Evolutionary conservation across 257 asterid species (phyloP), one percentile per base, ranked within the genome.

Genomic region (Cruciata laevipes): DNA sequence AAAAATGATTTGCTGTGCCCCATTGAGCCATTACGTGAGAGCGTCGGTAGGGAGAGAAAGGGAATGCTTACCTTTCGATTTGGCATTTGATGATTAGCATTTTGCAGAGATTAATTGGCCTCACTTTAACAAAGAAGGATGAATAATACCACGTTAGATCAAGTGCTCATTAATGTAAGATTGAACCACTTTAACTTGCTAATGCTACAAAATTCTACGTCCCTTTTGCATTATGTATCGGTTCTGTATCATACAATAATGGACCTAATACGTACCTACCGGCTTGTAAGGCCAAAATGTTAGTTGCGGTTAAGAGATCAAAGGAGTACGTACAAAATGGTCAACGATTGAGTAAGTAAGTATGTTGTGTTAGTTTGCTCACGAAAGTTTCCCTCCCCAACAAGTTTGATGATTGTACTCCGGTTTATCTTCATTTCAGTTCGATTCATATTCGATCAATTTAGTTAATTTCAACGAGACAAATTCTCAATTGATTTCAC

Each of bases 11-110:
- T 18, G 37, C n/a, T 38, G 14, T 23, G 69, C 53, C 56, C 35
- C 35, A 38, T 37, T 23, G 0, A 38, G 57, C 35, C 13, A 20
- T 3, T 53, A 14, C 52, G 61, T 55, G 37, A 7, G 42, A 30
- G 51, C 44, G 67, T 69, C 57, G 59, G 73, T 40, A 10, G 3
- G 33, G 38, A 59, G 23, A 60, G 65, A 60, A 14, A 27, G 32
- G 40, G 31, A 55, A 21, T 33, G 69, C 25, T 69, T 13, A 65
- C 62, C 69, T 71, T 31, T 69, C 6, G n/a, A 49, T 40, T 33
- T 65, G 47, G 23, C 53, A 42, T 38, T 60, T 21, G 55, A 18
- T 68, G 56, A 65, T 63, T 23, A 58, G 32, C 62, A 23, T 25
- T 55, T 55, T 6, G 30, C 25, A 20, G 58, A n/a, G n/a, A n/a